Conservation (phyloP, 176 grass and related monocot species). For the Musa beccarii region DNA sequence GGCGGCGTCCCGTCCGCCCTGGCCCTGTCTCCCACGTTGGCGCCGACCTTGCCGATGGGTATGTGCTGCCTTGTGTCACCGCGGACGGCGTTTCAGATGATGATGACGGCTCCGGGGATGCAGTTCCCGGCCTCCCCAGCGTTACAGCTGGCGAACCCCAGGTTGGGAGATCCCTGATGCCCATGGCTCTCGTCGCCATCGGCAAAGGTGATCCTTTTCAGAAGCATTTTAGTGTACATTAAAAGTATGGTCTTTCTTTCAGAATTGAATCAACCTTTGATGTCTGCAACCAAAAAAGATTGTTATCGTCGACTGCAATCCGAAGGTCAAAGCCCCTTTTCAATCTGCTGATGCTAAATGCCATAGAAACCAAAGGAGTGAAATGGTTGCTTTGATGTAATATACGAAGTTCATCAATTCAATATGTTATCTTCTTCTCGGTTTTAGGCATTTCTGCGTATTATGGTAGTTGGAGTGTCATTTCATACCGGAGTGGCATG, state of each 20-base stretch:
- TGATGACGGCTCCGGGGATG: slow-evolving; percentile 25
- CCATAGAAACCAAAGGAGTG: too few species aligned
- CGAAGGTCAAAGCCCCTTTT: too few species aligned
- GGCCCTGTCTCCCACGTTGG: background rate
- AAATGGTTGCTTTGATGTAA: too few species aligned
- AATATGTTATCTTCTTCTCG: too few species aligned
- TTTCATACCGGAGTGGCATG: too few species aligned
- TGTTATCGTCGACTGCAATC: too few species aligned
- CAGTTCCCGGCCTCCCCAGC: slow-evolving; percentile 61
- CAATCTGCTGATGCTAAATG: too few species aligned
- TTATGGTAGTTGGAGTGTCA: too few species aligned
- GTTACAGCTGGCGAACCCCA: slow-evolving; percentile 51
- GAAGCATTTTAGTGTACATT: background rate
- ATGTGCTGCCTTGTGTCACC: slow-evolving; percentile 76
- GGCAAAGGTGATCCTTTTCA: background rate
- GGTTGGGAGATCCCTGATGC: slow-evolving; percentile 10
- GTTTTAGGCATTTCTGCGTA: too few species aligned
- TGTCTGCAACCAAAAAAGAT: background rate
- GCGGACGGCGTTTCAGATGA: slow-evolving; percentile 51
- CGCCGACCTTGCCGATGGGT: slow-evolving; percentile 48
- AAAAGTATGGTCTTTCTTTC: background rate
- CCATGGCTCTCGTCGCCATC: background rate
- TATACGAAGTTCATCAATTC: too few species aligned
- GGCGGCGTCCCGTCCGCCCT: slow-evolving; percentile 23
- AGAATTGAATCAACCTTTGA: background rate